Conservation (phyloP, 208 protist species). For the Leishmania gerbilli region DNA sequence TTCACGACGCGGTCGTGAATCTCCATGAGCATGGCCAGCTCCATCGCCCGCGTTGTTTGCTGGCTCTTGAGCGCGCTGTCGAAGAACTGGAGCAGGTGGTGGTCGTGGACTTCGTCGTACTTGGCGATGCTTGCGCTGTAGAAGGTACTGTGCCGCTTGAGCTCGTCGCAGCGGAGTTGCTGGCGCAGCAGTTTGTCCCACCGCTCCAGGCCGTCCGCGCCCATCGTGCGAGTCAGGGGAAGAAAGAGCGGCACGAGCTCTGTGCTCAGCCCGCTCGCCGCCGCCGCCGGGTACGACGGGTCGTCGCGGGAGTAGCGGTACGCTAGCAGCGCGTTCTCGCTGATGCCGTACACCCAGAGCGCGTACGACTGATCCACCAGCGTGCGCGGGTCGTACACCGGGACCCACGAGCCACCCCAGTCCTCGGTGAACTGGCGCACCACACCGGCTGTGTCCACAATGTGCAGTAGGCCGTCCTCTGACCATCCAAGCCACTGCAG, state of each 20-base stretch:
- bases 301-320: conserved; percentile 68
- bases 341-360: conserved; percentile 67
- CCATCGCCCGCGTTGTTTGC: conserved; percentile 73
- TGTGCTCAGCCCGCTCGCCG: conserved; percentile 61
- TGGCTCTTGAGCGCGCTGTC: conserved; percentile 59
- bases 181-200: conserved; percentile 77
- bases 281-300: conserved; percentile 70
- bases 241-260: conserved; percentile 69
- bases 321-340: conserved; percentile 62
- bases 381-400: conserved; percentile 75
- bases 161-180: conserved; percentile 74
- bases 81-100: conserved; percentile 79
- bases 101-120: conserved; percentile 80
- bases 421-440: conserved; percentile 77
- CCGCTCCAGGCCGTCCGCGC: conserved; percentile 37
- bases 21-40: conserved; percentile 82
- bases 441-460: conserved; percentile 81
- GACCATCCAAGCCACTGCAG: conserved; percentile 90
- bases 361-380: conserved; percentile 41
- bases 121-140: conserved; percentile 74
- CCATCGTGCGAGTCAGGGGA: conserved; percentile 53
- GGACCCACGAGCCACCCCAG: conserved; percentile 84
- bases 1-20: conserved; percentile 77
- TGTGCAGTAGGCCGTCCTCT: conserved; percentile 84
- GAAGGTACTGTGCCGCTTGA: conserved; percentile 69